Percentiles rank a stretch among this genome's conserved stretches.
These are phyloP conservation scores for Pugionium dolabratum DNA, from an alignment of 345 rosid genomes.

Conservation along the genomic window DNA sequence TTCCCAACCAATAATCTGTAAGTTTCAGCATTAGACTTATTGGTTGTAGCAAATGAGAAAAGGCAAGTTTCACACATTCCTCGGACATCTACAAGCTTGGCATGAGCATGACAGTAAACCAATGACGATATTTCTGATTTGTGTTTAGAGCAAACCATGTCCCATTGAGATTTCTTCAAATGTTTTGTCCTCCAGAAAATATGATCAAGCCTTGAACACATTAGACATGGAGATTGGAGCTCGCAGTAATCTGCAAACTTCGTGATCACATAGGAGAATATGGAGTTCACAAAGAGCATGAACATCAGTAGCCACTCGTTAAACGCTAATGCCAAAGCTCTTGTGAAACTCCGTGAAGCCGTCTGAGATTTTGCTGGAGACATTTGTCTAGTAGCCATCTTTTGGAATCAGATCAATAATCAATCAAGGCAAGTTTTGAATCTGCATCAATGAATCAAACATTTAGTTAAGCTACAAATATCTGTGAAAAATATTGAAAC, in stretches of 20 bases:
- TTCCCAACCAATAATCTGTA: conserved; percentile 80
- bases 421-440: conserved; percentile 25
- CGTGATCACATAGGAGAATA: conserved; percentile 62
- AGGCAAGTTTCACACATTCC: conserved; percentile 81
- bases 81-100: conserved; percentile 74
- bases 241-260: conserved; percentile 59
- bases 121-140: conserved; percentile 83
- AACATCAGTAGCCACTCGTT: conserved; percentile 77
- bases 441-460: conserved; percentile 35
- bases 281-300: conserved; percentile 67
- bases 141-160: conserved; percentile 73
- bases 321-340: conserved; percentile 65
- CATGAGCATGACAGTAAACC: conserved; percentile 77
- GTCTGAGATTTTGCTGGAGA: conserved; percentile 48
- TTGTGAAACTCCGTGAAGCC: conserved; percentile 42
- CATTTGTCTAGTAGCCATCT: conserved; percentile 53
- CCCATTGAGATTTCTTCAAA: conserved; percentile 55
- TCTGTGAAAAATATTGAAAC: not conserved
- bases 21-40: conserved; percentile 79
- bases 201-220: conserved; percentile 91
- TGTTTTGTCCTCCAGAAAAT: conserved; percentile 51
- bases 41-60: conserved; percentile 70
- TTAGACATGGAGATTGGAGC: conserved; percentile 70
- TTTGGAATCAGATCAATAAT: conserved; percentile 19
- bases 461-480: not conserved